Evolutionary conservation across 306 rosid genomes (phyloP).

Genomic region (Vigna radiata): DNA sequence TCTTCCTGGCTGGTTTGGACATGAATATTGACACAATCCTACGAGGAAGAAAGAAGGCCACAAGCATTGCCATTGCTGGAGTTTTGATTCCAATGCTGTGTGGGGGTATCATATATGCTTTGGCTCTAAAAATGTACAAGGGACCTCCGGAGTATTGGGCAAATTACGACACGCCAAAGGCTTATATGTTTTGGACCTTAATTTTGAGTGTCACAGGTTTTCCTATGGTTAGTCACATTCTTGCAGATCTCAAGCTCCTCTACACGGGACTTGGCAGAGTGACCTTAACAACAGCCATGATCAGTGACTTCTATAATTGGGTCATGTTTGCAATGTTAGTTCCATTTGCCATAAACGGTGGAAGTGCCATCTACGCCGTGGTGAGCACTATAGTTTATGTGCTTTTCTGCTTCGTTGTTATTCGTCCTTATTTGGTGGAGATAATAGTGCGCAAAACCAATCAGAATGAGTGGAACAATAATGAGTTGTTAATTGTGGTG

Average conservation of each 20-base stretch:
- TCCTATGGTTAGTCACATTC: slow-evolving; percentile 52
- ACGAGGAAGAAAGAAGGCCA: slow-evolving; percentile 40
- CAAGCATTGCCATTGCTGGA: slow-evolving; percentile 45
- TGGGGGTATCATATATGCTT: slow-evolving; percentile 34
- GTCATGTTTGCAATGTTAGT: slow-evolving; percentile 39
- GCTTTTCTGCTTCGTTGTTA: neutral
- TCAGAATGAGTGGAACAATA: slow-evolving; percentile 39
- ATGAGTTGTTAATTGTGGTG: slow-evolving; percentile 37
- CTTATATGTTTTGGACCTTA: slow-evolving; percentile 48
- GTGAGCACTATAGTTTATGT: slow-evolving; percentile 13
- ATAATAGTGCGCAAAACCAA: neutral
- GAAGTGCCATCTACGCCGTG: neutral
- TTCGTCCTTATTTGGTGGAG: slow-evolving; percentile 41
- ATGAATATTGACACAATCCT: slow-evolving; percentile 50
- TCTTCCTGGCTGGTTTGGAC: slow-evolving; percentile 54
- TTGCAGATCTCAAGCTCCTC: slow-evolving; percentile 55
- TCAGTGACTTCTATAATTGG: slow-evolving; percentile 52
- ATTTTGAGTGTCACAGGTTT: slow-evolving; percentile 48
- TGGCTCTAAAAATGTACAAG: neutral
- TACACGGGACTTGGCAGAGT: slow-evolving; percentile 49
- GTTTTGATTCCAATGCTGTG: slow-evolving; percentile 44
- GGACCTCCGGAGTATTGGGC: neutral
- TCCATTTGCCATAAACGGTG: slow-evolving; percentile 31
- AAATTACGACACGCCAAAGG: neutral
- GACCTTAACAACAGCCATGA: slow-evolving; percentile 49